Conservation (phyloP, 148 eudicot species). For the Persicaria maculosa region DNA sequence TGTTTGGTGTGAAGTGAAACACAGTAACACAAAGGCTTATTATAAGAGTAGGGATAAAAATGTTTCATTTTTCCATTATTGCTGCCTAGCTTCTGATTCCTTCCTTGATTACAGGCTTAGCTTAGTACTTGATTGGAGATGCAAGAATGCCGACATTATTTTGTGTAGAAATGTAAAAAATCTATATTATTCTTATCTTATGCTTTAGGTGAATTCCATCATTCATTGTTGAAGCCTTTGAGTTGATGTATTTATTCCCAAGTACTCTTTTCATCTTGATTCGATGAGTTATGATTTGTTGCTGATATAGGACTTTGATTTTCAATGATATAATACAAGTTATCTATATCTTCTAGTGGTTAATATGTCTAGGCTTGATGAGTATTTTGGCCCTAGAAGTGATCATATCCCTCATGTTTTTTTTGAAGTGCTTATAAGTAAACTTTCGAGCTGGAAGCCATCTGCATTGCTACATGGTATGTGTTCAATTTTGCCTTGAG, state of each 20-base stretch:
- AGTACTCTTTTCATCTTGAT: slow-evolving; percentile 29
- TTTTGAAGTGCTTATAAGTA: slow-evolving; percentile 1
- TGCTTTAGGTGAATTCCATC: background rate
- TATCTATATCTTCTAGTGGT: background rate
- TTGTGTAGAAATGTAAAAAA: no score
- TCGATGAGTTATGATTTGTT: background rate
- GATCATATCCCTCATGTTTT: background rate
- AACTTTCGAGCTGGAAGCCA: no score
- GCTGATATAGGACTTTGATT: background rate
- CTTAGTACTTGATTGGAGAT: no score
- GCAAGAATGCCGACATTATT: no score
- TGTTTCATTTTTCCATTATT: no score
- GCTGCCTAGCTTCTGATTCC: no score
- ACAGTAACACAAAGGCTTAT: no score
- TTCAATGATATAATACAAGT: background rate
- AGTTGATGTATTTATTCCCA: slow-evolving; percentile 27
- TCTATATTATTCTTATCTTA: no score
- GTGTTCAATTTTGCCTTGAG: background rate
- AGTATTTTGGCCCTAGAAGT: background rate
- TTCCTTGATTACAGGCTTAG: no score
- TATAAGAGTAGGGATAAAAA: no score
- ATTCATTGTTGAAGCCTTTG: no score
- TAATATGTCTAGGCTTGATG: background rate
- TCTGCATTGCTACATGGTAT: slow-evolving; percentile 34
- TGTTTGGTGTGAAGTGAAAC: background rate